Evolutionary conservation across 1,284 basidiomycete genomes (phyloP).

Genomic region (Veloporphyrellus conicus): DNA sequence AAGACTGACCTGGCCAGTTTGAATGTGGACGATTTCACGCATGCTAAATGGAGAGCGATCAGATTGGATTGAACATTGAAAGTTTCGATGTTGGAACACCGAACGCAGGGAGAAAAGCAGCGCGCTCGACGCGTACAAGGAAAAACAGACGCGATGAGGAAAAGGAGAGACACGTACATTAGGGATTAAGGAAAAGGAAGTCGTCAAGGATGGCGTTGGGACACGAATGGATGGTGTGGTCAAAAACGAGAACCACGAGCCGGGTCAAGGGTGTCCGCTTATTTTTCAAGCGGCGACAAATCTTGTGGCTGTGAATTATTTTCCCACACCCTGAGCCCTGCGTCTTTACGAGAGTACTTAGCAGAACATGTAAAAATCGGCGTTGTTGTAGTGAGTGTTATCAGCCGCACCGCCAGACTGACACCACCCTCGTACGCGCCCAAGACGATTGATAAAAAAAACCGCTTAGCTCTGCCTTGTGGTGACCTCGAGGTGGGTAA

Average conservation of each 20-base stretch:
- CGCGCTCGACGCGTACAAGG: conserved; percentile 27
- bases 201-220: conserved; percentile 33
- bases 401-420: no score
- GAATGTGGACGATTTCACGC: conserved; percentile 97
- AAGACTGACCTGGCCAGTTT: conserved; percentile 81
- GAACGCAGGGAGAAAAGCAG: conserved; percentile 34
- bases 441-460: not conserved
- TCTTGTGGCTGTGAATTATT: conserved; percentile 23
- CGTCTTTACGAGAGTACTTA: conserved; percentile 18
- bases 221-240: conserved; percentile 36
- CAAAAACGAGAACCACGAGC: conserved; percentile 32
- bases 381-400: no score
- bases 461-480: conserved; percentile 1
- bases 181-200: conserved; percentile 18
- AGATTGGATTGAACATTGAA: conserved; percentile 24
- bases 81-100: conserved; percentile 40
- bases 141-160: conserved; percentile 15
- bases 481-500: conserved; percentile 7
- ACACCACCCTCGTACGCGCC: not conserved
- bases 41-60: conserved; percentile 53
- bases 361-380: conserved; percentile 10
- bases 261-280: conserved; percentile 40
- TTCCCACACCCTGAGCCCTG: conserved; percentile 20
- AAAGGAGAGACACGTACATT: conserved; percentile 28
- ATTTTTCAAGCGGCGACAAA: conserved; percentile 37